These are phyloP conservation scores for Paraphaeosphaeria minitans DNA, from an alignment of 2,329 filamentous ascomycete species.

Conservation along the genomic window DNA sequence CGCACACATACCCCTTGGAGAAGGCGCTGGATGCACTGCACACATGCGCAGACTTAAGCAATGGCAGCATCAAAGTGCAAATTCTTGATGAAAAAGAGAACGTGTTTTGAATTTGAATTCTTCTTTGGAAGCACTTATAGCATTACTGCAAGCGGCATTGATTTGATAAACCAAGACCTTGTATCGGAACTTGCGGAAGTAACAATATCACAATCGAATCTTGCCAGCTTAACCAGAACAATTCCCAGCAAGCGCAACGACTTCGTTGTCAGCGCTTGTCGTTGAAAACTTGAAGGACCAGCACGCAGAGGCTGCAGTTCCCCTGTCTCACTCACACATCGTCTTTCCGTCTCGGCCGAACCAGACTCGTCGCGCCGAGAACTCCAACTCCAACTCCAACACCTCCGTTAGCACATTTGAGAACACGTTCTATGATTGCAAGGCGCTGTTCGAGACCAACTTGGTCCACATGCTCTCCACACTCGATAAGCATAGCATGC, in stretches of 20 bases:
- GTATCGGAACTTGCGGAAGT: neutral
- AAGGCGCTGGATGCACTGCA: conserved; percentile 64
- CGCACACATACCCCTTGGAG: conserved; percentile 67
- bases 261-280: neutral
- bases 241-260: neutral
- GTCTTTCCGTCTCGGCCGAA: neutral
- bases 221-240: neutral
- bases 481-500: neutral
- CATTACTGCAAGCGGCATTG: neutral
- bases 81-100: conserved; percentile 56
- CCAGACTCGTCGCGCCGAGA: neutral
- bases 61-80: conserved; percentile 65
- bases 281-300: neutral
- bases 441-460: neutral
- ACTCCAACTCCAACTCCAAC: no score
- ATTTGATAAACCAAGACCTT: neutral
- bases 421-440: neutral
- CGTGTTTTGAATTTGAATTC: conserved; percentile 20
- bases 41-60: conserved; percentile 57
- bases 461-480: neutral
- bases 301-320: neutral
- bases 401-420: neutral
- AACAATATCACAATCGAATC: neutral
- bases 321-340: neutral
- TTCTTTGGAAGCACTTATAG: neutral